Base-by-base conservation (phyloP, 495 filamentous ascomycete genomes). In the Annulohypoxylon bovei region DNA sequence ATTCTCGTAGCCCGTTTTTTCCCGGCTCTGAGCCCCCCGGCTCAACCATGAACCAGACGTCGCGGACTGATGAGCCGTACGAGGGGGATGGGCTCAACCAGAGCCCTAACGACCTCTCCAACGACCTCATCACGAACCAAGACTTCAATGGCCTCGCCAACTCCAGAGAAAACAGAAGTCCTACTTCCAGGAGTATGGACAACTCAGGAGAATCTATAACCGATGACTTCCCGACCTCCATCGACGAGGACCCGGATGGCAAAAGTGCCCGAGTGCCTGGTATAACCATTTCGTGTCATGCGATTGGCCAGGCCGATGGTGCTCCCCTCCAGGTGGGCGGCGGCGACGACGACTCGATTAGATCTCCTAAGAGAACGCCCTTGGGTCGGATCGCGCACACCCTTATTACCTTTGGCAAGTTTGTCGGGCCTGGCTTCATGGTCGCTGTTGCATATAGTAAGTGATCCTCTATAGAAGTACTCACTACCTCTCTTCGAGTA, bases 361-460 rank as follows among this genome's bases (percentile, higher is more conserved):
- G 39, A n/a, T 47, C 70, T 33, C 65, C 42, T 20, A 64, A 73
- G 64, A 58, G 49, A 42, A 64, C 57, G 44, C 44, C 62, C 23
- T 52, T 78, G n/a, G 61, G 62, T 44, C 74, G 73, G 25, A 40
- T 81, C 18, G 66, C 74, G 53, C 70, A 78, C 52, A 63, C 81
- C 11, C 18, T 94, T 37, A 46, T 82, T 60, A 94, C 88, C 32
- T 95, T 92, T 72, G 79, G 78, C 61, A 88, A 88, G 65, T 97
- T 97, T 75, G 81, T 97, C 49, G 94, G 94, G 0, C 94, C 94
- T 11, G 93, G 93, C 1, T 94, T 97, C 77, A 86, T 97, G 79
- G 86, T 95, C 60, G 87, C 91, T 14, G 92, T 94, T 42, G 91
- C 91, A 18, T 84, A 84, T 70, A 84, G 84, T 84, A 69, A 59